Percentiles rank a stretch among this genome's conserved stretches.
Evolutionary conservation across 129 eudicot genomes (phyloP).

Genomic region (Heracleum sosnowskyi): DNA sequence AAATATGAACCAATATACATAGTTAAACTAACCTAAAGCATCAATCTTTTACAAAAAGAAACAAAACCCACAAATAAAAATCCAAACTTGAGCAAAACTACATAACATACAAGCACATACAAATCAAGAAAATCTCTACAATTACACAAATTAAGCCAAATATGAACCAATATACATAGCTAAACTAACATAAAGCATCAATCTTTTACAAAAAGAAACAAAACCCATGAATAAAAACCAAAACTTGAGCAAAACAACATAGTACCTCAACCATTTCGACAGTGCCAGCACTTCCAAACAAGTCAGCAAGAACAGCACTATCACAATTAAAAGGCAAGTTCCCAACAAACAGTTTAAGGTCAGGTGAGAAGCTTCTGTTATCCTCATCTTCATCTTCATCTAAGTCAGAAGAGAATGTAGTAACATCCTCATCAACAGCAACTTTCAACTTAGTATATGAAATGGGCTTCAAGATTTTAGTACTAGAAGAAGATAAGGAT

Average conservation of each 20-base stretch:
- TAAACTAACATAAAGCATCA: neutral
- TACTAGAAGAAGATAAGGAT: constrained; percentile 10
- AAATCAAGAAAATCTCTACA: too few species aligned
- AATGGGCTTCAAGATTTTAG: constrained; percentile 13
- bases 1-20: too few species aligned
- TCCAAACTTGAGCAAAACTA: neutral
- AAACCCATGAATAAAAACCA: neutral
- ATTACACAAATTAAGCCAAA: too few species aligned
- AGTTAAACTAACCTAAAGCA: too few species aligned
- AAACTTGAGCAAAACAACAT: neutral
- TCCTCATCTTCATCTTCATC: constrained; percentile 16
- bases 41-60: neutral
- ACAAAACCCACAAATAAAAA: neutral
- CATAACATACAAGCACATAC: too few species aligned
- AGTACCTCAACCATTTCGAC: constrained; percentile 98
- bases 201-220: neutral
- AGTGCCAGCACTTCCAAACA: constrained; percentile 75
- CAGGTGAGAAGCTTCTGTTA: constrained; percentile 48
- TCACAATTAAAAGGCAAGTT: constrained; percentile 81
- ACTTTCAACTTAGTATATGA: constrained; percentile 35
- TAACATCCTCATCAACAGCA: neutral
- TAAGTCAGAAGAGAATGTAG: neutral
- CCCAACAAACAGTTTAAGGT: constrained; percentile 79
- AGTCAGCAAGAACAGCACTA: constrained; percentile 73
- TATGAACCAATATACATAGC: too few species aligned